Conservation (phyloP, 2,329 filamentous ascomycete genomes). For the Microsporum canis region DNA sequence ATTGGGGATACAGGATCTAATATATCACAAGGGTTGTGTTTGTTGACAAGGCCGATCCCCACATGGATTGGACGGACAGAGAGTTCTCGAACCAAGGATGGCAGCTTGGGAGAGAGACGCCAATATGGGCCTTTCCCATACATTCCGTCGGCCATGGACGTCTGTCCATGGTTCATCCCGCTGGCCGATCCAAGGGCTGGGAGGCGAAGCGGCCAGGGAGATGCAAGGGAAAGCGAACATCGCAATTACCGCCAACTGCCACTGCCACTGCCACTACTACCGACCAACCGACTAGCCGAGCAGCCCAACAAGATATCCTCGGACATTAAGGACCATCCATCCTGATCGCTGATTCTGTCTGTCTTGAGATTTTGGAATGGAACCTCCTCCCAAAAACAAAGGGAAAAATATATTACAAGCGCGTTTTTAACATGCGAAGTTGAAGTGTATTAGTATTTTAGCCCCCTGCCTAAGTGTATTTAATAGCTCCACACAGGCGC, state of each 20-base stretch:
- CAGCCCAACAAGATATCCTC: too few species aligned
- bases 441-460: too few species aligned
- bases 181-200: neutral
- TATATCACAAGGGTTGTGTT: conserved; percentile 1
- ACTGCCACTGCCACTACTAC: too few species aligned
- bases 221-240: neutral
- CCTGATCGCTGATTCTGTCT: too few species aligned
- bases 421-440: too few species aligned
- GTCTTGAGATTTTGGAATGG: too few species aligned
- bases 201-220: neutral
- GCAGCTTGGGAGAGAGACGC: neutral
- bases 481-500: too few species aligned
- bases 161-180: neutral
- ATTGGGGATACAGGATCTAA: neutral
- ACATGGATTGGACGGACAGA: neutral
- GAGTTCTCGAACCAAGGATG: conserved; percentile 2
- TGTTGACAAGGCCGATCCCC: neutral
- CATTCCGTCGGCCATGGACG: too few species aligned
- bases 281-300: neutral
- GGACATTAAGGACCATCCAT: too few species aligned
- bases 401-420: too few species aligned
- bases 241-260: neutral
- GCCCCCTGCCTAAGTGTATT: too few species aligned
- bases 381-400: too few species aligned
- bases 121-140: neutral